Evolutionary conservation across 2,329 filamentous ascomycete species (phyloP), one percentile per base, ranked within the genome.

Genomic region (Trichoderma simmonsii): DNA sequence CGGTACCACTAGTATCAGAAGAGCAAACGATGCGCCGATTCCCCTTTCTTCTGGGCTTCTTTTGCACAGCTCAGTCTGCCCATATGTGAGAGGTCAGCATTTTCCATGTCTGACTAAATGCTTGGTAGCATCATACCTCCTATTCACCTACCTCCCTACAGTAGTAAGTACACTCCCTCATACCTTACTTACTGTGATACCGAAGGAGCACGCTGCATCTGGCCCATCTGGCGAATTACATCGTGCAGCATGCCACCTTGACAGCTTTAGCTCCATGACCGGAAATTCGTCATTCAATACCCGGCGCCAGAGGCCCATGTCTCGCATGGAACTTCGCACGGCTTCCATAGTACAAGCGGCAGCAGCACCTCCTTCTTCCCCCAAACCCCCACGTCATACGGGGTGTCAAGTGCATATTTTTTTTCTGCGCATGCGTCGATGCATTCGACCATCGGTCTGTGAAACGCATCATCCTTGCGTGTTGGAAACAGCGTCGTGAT

Each of bases 221-320:
- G 51, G 65, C 18, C 65, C 62, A 28, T 59, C 24, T 43, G 36
- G 65, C 65, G 65, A 68, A 68, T 68, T 18, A 68, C 28, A 60
- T 68, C 54, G 34, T 60, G 65, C 65, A 60, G 65, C 34, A 60
- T 60, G 26, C 65, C 32, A 43, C 65, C 54, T 60, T 51, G 48
- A 24, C 30, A 32, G 54, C 54, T 60, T 51, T 68, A 43, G 65
- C 65, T 67, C 64, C 64, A 67, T 59, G 43, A n/a, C 51, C 64
- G 64, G 64, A 67, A 67, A 67, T 67, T 67, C 64, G 51, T 67
- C 32, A 59, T 57, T 57, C 51, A 59, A 59, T 67, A 67, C 64
- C 64, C 64, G 64, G 64, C 64, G 64, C 64, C 36, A 59, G 24
- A 30, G 28, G 64, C 64, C 64, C 64, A 67, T 67, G 64, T 59